phyloP scores from a whole-genome alignment of 495 filamentous ascomycete species.

The Lindgomyces ingoldianus region DNA sequence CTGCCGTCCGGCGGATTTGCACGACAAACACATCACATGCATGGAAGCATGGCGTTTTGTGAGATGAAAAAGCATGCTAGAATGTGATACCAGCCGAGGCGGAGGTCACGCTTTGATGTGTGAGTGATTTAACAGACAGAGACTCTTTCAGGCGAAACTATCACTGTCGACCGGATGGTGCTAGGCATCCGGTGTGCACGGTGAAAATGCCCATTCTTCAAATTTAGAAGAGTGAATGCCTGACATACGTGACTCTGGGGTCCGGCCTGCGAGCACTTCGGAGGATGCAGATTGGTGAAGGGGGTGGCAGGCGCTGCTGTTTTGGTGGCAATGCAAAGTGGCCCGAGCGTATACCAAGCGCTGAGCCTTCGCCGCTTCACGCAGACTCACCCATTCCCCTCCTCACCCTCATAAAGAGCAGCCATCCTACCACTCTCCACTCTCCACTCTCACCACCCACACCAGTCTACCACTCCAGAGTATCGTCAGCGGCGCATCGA shows the following conservation, averaged over 20 bases:
- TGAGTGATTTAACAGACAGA: background rate
- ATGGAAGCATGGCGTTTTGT: slow-evolving; percentile 3
- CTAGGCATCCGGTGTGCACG: too few species aligned
- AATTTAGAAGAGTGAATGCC: too few species aligned
- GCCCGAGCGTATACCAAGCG: background rate
- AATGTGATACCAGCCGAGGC: background rate
- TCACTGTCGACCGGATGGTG: background rate
- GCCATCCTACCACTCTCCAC: slow-evolving; percentile 5
- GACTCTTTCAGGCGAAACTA: background rate
- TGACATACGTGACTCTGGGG: too few species aligned
- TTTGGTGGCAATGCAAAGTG: background rate
- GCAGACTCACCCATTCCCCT: background rate
- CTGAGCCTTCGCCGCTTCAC: background rate
- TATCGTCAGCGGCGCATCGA: slow-evolving; percentile 22
- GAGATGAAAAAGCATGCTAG: background rate
- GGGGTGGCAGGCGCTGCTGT: background rate
- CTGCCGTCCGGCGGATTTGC: background rate
- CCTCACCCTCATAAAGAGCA: slow-evolving; percentile 10
- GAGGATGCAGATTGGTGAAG: too few species aligned
- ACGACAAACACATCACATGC: background rate
- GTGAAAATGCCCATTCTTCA: too few species aligned
- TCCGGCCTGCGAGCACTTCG: too few species aligned
- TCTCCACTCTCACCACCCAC: slow-evolving; percentile 5
- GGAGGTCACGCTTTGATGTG: background rate
- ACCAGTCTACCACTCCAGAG: background rate